Conservation (phyloP, 202 grass and related monocot genomes). For the Carex sylvatica region DNA sequence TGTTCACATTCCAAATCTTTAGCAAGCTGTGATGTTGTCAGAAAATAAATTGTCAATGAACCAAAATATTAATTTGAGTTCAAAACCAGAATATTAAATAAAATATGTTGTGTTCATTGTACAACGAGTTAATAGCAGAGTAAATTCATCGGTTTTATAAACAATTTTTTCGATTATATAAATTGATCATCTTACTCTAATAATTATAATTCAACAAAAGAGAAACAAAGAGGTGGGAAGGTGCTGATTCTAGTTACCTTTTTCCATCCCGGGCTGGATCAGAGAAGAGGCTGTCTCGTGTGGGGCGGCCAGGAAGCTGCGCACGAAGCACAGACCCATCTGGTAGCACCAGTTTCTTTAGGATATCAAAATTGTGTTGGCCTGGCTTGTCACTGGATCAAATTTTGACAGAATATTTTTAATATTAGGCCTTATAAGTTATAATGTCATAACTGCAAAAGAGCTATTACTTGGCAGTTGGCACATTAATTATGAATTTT, state of each 20-base stretch:
- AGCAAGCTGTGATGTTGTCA: constrained; percentile 42
- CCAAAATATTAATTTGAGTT: not conserved
- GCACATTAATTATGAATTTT: not conserved
- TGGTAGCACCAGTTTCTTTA: constrained; percentile 67
- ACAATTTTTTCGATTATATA: not conserved
- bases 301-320: constrained; percentile 55
- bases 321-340: constrained; percentile 72
- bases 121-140: too few relatives aligned
- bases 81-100: not conserved
- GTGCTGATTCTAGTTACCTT: constrained; percentile 31
- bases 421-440: too few relatives aligned
- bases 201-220: not conserved
- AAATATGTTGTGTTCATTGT: not conserved
- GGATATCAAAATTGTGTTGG: constrained; percentile 59
- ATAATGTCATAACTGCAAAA: not conserved
- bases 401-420: not conserved
- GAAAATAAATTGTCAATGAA: not conserved
- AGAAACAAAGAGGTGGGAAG: not conserved
- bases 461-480: not conserved
- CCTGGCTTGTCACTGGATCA: constrained; percentile 73
- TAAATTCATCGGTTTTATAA: too few relatives aligned
- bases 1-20: constrained; percentile 86
- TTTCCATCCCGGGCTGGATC: constrained; percentile 65
- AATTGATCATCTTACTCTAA: not conserved
- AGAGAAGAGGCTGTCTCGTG: constrained; percentile 70